Evolutionary conservation across 805 yeast species (phyloP), one percentile per base, ranked within the genome.

Genomic region (Zygotorulaspora chibaensis): DNA sequence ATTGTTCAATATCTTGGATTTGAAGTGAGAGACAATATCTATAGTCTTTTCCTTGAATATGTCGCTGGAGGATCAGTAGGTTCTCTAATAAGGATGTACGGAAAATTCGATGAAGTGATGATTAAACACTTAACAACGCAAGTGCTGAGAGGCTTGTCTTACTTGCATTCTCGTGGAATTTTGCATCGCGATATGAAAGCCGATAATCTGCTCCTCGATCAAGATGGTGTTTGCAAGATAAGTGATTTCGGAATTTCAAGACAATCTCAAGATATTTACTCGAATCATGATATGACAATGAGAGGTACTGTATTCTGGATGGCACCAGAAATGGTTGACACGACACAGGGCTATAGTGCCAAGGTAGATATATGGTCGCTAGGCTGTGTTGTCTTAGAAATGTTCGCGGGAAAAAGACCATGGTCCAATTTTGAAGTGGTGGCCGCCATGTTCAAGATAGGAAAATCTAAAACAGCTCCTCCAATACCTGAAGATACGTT

Each of bases 251-350:
- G 99, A 38, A 93, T 93, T 42, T 89, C 97, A 35, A 90, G 88
- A 63, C 80, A 81, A 58, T 80, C 88, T 10, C 77, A 81, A 37
- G 90, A 93, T 61, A 87, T 91, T 18, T 91, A 93, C 63, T 82
- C 86, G 26, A 89, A 93, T 63, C 88, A 96, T 3, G 96, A 88
- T 45, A 87, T 90, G 96, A 90, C 97, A 10, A 88, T 87, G 95
- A 96, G 95, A 66, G 99, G 99, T 18, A 90, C 99, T 0, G 88
- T 95, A 1, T 93, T 90, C 65, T 93, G 99, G 99, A 93, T 93
- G 99, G 99, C 99, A 1, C 99, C 99, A 0, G 99, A 93, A 62
- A 96, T 95, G 53, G 89, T 93, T 41, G 91, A 89, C 62, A 88
- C 87, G 47, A 82, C 82, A 53, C 93, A 84, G 62, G 99, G 99